A percentile compares a stretch with the other conserved stretches of the same genome.
These are phyloP conservation scores for Diaporthe velutina DNA, from an alignment of 2,329 filamentous ascomycete species.

Conservation along the genomic window DNA sequence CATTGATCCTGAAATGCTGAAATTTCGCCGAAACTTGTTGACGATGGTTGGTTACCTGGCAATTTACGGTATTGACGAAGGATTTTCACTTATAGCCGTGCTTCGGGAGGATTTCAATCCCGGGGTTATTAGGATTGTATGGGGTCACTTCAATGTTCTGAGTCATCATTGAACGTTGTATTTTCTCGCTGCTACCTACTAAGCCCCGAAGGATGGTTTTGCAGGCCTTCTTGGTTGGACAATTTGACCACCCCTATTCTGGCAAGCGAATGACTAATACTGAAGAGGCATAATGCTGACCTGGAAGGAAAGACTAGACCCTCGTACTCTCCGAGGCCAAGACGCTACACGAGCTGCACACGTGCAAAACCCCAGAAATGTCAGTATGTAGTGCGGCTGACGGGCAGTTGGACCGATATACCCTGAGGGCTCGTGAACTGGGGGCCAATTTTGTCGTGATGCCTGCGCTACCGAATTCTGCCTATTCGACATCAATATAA, in stretches of 20 bases:
- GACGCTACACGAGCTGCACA: background rate
- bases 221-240: background rate
- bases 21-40: background rate
- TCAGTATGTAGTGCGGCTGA: no score
- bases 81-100: constrained; percentile 9
- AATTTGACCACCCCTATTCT: background rate
- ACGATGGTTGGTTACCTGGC: background rate
- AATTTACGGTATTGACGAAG: background rate
- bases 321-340: constrained; percentile 9
- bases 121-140: background rate
- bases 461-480: background rate
- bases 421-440: background rate
- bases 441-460: background rate
- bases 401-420: background rate
- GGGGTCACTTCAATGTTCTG: constrained; percentile 18
- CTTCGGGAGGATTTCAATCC: background rate
- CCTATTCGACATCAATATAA: constrained; percentile 3
- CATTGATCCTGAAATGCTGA: background rate
- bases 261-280: background rate
- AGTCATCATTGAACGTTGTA: constrained; percentile 1
- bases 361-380: no score
- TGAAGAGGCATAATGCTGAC: constrained; percentile 24
- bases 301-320: background rate
- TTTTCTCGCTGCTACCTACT: constrained; percentile 15
- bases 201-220: constrained; percentile 10